A percentile compares a stretch with the other conserved stretches of the same genome.
Conservation (phyloP, 805 yeast genomes). For the Blastobotrys mokoenaii region DNA sequence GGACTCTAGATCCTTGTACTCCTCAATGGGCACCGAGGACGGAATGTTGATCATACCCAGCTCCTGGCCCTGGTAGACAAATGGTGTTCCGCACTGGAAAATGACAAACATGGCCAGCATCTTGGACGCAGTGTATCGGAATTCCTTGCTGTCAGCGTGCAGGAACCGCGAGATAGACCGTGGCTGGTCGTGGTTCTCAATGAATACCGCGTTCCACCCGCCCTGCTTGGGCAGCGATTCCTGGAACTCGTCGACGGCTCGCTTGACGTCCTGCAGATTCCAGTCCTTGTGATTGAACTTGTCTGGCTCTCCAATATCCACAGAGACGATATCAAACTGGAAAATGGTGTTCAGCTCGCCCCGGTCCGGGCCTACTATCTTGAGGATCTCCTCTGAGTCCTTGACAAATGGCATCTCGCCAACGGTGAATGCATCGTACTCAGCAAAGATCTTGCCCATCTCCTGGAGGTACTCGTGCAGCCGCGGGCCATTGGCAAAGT, state of each 20-base stretch:
- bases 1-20: constrained; percentile 44
- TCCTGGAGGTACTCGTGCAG: constrained; percentile 52
- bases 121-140: constrained; percentile 37
- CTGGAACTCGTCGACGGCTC: constrained; percentile 13
- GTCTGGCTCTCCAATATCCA: constrained; percentile 11
- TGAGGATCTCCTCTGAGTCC: constrained; percentile 17
- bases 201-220: constrained; percentile 48
- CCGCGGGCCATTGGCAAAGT: constrained; percentile 41
- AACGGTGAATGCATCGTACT: constrained; percentile 46
- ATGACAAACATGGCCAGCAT: constrained; percentile 38
- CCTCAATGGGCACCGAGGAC: constrained; percentile 38
- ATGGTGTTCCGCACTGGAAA: constrained; percentile 46
- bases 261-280: constrained; percentile 11
- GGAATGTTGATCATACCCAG: constrained; percentile 47
- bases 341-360: constrained; percentile 20
- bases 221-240: constrained; percentile 34
- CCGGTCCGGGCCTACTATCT: constrained; percentile 17
- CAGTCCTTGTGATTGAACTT: constrained; percentile 8
- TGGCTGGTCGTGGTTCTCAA: constrained; percentile 55
- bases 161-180: constrained; percentile 47
- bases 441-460: constrained; percentile 36
- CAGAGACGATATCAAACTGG: constrained; percentile 15
- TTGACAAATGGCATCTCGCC: constrained; percentile 45
- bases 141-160: constrained; percentile 27
- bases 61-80: constrained; percentile 55